Evolutionary conservation across 73 alveolate genomes (phyloP), one percentile per base, ranked within the genome.

Genomic region (Stentor coeruleus): DNA sequence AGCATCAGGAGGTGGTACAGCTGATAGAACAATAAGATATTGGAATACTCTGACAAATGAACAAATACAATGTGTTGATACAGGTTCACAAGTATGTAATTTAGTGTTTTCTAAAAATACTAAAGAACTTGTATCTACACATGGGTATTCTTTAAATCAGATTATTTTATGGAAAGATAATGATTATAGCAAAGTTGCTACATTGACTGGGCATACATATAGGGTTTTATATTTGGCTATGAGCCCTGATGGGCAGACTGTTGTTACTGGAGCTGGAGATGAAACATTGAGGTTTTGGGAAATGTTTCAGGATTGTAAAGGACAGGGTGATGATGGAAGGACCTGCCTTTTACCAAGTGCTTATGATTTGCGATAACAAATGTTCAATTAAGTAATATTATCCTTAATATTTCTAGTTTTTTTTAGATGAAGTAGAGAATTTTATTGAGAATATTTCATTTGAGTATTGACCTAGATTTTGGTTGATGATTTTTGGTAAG

Each of bases 191-290:
- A 94, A 96, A 87, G 90, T 95, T 30, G 92, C 98, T 30, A 91
- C 97, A 0, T 87, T 96, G 3, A 96, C 95, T 3, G 99, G 99
- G 4, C 99, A 96, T 81, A 93, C 96, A 15, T 85, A 87, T 81
- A 93, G 99, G 86, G 99, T 96, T 20, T 81, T 96, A 31, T 95
- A 96, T 89, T 84, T 96, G 15, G 85, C 98, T 14, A 91, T 94
- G 87, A 86, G 96, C 39, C 99, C 99, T 4, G 97, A 96, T 83
- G 98, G 98, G 14, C 91, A 93, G 80, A 94, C 87, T 74, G 93
- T 96, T 58, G 98, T 95, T 31, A 96, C 98, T 28, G 99, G 98
- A 73, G 98, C 99, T 6, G 98, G 98, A 3, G 99, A 96, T 84
- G 98, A 96, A 80, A 95, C 99, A 41, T 80, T 96, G 49, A 82